These are phyloP conservation scores for Hericium alpestre DNA, from an alignment of 768 basidiomycete genomes.

Conservation along the genomic window DNA sequence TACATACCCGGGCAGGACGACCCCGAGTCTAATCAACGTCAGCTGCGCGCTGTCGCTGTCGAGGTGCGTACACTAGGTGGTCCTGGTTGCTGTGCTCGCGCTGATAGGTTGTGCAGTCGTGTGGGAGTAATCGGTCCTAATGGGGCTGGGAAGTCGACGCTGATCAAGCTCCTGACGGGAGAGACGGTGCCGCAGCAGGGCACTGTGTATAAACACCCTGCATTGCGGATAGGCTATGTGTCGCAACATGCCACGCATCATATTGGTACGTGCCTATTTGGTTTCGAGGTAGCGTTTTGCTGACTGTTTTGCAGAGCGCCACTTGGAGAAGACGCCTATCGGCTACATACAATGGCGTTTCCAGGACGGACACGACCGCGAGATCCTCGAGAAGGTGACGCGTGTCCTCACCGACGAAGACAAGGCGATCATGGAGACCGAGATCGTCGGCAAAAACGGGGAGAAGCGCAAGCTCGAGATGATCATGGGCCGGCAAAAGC, in stretches of 20 bases:
- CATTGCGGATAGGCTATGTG: constrained; percentile 90
- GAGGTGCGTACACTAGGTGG: constrained; percentile 37
- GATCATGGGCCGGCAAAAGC: constrained; percentile 90
- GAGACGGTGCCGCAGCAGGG: constrained; percentile 89
- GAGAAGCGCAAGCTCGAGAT: constrained; percentile 85
- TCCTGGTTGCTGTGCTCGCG: not conserved
- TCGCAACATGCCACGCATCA: constrained; percentile 98
- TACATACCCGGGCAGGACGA: constrained; percentile 78
- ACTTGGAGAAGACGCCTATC: constrained; percentile 92
- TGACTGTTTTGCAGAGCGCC: constrained; percentile 47
- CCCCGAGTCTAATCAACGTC: constrained; percentile 76
- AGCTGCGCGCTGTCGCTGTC: constrained; percentile 92
- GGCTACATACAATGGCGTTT: constrained; percentile 98
- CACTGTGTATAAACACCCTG: constrained; percentile 86
- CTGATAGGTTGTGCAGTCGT: constrained; percentile 41
- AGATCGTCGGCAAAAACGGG: constrained; percentile 88
- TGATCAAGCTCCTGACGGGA: constrained; percentile 90
- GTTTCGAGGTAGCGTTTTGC: not conserved
- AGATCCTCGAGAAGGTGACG: constrained; percentile 83
- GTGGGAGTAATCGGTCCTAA: constrained; percentile 90
- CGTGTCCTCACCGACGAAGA: constrained; percentile 88
- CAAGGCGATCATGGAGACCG: constrained; percentile 62
- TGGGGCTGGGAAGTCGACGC: constrained; percentile 91
- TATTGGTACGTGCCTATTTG: constrained; percentile 42
- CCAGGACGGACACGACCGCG: constrained; percentile 96